Evolutionary conservation across 345 rosid genomes (phyloP), one percentile per base, ranked within the genome.

Genomic region (Syzygium aromaticum): DNA sequence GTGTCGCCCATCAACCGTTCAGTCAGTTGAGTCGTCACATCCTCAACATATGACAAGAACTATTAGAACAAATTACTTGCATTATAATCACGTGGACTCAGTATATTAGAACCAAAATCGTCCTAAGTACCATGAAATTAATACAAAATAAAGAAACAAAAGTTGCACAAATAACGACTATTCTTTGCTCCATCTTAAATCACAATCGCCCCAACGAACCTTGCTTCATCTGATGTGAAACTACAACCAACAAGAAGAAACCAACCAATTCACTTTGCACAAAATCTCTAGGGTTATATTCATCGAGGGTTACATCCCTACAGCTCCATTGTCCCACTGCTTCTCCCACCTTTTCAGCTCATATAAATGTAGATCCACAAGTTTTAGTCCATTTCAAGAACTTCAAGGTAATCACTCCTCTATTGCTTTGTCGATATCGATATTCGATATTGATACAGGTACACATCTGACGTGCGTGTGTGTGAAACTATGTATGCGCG

Each of bases 171-270:
- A 33, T 11, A 38, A 84, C 46, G 16, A 5, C 38, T 61, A 54
- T 54, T 22, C 54, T 6, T 73, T 63, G 51, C 25, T 54, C 86
- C 43, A 56, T 73, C n/a, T n/a, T 21, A 51, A 43, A 90, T 87
- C 89, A 38, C 87, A 53, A 84, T 85, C 89, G 51, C 53, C 40
- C 54, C 67, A 90, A 83, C 85, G 51, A 63, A 90, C 64, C 67
- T 63, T 87, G 86, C 85, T 63, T n/a, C 86, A 89, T 54, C 23
- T 87, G 93, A 91, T 89, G 93, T 59, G 78, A 90, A 89, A 85
- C 86, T 5, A 51, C 89, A 91, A 67, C 92, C 10, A 86, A 91
- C 91, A 52, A 53, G 56, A 83, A 88, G 85, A 17, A 64, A 23
- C 30, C 46, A n/a, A 49, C 77, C 54, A 11, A 54, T 86, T 77